phyloP scores from a whole-genome alignment of 768 basidiomycete species.

The Boletus patriciae region DNA sequence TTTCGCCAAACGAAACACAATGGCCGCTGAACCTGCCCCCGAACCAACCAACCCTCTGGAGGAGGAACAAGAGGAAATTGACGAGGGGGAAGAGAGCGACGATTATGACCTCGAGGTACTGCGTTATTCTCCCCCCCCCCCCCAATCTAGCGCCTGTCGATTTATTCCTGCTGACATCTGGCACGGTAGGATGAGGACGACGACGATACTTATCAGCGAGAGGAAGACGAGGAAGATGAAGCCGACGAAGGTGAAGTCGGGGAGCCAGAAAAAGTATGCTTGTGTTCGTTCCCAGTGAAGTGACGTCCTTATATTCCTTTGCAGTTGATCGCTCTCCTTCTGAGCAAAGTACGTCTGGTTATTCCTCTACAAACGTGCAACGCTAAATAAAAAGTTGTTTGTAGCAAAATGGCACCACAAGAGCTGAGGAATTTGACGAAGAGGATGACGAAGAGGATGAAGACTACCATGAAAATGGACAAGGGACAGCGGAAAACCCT shows the following conservation, averaged over 20 bases:
- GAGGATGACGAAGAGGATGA: constrained; percentile 24
- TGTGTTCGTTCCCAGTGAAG: background rate
- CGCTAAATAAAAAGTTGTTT: background rate
- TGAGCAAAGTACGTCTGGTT: constrained; percentile 17
- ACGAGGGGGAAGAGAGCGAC: constrained; percentile 31
- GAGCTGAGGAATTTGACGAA: constrained; percentile 6
- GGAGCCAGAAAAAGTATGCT: constrained; percentile 13
- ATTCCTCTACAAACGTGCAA: background rate
- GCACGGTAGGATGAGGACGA: constrained; percentile 22
- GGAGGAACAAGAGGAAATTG: constrained; percentile 7
- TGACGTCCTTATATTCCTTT: constrained; percentile 4
- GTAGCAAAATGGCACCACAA: constrained; percentile 18
- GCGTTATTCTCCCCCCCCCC: constrained; percentile 1
- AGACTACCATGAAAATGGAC: constrained; percentile 15
- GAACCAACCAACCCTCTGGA: constrained; percentile 6
- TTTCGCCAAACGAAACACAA: constrained; percentile 7
- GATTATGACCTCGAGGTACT: constrained; percentile 28
- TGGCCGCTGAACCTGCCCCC: constrained; percentile 22
- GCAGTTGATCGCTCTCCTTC: constrained; percentile 27
- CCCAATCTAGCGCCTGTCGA: background rate
- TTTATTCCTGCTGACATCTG: background rate
- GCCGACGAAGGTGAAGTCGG: background rate
- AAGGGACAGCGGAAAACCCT: constrained; percentile 12
- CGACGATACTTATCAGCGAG: background rate
- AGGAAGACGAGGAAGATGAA: constrained; percentile 23